These are phyloP conservation scores for Penicillium subrubescens DNA, from an alignment of 495 filamentous ascomycete species.

Conservation along the genomic window DNA sequence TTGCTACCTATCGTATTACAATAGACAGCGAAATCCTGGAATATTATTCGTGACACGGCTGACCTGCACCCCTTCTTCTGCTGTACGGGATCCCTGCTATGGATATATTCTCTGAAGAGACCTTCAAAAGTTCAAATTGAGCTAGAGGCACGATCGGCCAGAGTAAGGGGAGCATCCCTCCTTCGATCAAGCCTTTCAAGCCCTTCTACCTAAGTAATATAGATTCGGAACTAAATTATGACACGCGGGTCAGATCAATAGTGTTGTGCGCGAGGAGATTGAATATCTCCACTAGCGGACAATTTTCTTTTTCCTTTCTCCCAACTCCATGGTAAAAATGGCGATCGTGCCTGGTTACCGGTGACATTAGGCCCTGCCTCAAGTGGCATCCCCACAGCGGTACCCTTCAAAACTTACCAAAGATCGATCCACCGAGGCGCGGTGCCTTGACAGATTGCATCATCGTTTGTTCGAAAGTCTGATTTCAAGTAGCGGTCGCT, in stretches of 20 bases:
- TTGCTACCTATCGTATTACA: background rate
- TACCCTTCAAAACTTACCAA: background rate
- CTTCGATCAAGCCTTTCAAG: background rate
- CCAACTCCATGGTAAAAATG: background rate
- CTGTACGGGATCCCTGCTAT: background rate
- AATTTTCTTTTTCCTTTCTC: background rate
- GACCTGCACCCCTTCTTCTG: background rate
- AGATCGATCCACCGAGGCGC: conserved; percentile 6
- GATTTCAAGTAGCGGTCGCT: conserved; percentile 13
- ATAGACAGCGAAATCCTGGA: background rate
- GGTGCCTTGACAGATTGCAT: conserved; percentile 17
- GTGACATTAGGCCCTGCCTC: background rate
- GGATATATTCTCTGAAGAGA: background rate
- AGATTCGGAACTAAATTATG: background rate
- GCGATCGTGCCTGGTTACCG: background rate
- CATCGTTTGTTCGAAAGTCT: conserved; percentile 13
- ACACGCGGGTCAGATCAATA: background rate
- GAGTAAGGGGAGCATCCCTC: background rate
- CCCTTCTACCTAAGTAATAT: background rate
- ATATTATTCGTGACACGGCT: background rate
- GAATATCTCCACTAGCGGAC: background rate
- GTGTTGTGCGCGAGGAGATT: background rate
- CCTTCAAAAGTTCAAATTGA: no score
- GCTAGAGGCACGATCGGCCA: no score
- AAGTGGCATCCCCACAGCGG: background rate